Conservation (phyloP, 129 eudicot species). For the Centaurea solstitialis region DNA sequence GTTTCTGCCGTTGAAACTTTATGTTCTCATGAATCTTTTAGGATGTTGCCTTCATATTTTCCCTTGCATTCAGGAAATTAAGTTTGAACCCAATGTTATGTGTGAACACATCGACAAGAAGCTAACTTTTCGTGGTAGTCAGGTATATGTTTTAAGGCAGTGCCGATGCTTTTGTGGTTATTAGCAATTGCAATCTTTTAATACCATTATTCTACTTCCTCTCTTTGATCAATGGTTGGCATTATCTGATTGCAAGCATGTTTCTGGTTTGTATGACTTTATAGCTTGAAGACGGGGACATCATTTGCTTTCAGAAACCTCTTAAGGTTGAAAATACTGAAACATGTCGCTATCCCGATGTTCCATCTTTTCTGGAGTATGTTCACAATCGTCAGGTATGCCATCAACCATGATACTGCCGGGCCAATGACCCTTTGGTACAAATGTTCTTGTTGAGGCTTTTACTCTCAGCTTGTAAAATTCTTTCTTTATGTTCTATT, state of each 20-base stretch:
- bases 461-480: background rate
- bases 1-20: background rate
- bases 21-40: background rate
- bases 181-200: background rate
- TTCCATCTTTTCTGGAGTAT: slow-evolving; percentile 79
- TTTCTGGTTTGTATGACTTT: slow-evolving; percentile 4
- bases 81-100: slow-evolving; percentile 74
- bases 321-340: slow-evolving; percentile 41
- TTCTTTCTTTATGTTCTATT: background rate
- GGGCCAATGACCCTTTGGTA: background rate
- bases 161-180: background rate
- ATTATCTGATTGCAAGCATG: background rate
- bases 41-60: background rate
- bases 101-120: slow-evolving; percentile 78
- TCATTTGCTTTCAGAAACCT: slow-evolving; percentile 80
- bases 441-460: background rate
- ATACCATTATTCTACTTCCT: background rate
- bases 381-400: slow-evolving; percentile 86
- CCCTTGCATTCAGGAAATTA: slow-evolving; percentile 60
- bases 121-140: slow-evolving; percentile 59
- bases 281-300: slow-evolving; percentile 95
- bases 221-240: background rate
- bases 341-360: slow-evolving; percentile 70
- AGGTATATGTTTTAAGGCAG: slow-evolving; percentile 45
- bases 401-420: background rate